Base-by-base conservation (phyloP, 495 filamentous ascomycete genomes). In the Xylaria bambusicola region DNA sequence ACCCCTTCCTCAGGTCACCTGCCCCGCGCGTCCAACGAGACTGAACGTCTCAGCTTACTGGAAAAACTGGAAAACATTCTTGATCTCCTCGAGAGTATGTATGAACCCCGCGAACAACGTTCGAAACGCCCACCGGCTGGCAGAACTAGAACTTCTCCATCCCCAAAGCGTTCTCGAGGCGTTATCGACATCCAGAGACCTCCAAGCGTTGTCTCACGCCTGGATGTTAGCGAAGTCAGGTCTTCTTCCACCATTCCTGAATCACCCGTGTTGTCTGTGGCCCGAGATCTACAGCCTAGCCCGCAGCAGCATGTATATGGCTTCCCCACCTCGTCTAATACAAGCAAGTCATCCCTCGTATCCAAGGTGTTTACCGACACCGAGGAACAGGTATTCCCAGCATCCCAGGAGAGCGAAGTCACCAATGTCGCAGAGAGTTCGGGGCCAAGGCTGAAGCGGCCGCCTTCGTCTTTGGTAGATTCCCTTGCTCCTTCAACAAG, bases 351-450 rank as follows among this genome's bases (percentile, higher is more conserved):
- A 9, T 68, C 66, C 0, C 36, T 64, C 40, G 48, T 40, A 15
- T 67, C 73, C n/a, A 61, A 57, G 6, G 48, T 71, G 26, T 76
- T 76, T 41, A 65, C 67, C 12, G 51, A 64, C 9, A 27, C 50
- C 47, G 47, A 54, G 15, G 41, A 50, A 12, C 12, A 51, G 18
- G 60, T 18, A 41, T 24, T 45, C 10, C 24, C 63, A 33, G 33
- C 40, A 9, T 53, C 60, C 48, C 67, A 60, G 24, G 46, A 60
- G n/a, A 71, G 64, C 0, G 71, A 75, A 49, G 72, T 62, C 8
- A 74, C 70, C 3, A n/a, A 62, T 6, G n/a, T 36, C 2, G 45
- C 61, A 6, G 62, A 61, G 6, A 66, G 59, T 18, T 61, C 41
- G 13, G 26, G 31, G 31, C 52, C 52, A 6, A 60, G 41, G 31